These are phyloP conservation scores for Malus asiatica DNA, from an alignment of 306 rosid genomes.

Conservation along the genomic window DNA sequence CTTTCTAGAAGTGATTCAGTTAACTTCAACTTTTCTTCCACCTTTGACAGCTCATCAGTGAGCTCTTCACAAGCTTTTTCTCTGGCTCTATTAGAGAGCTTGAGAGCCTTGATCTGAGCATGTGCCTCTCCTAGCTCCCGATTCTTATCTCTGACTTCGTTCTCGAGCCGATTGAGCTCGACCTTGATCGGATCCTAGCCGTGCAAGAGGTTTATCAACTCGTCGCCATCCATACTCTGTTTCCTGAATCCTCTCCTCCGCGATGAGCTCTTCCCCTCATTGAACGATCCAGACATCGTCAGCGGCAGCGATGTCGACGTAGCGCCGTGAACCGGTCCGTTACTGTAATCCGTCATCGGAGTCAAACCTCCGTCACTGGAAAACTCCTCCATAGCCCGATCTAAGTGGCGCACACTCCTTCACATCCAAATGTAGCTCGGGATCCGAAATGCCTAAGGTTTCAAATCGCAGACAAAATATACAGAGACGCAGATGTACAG, in stretches of 20 bases:
- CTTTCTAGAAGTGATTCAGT: constrained; percentile 93
- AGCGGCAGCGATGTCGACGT: constrained; percentile 42
- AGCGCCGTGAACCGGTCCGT: constrained; percentile 9
- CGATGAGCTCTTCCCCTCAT: constrained; percentile 81
- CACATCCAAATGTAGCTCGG: constrained; percentile 61
- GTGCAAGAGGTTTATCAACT: constrained; percentile 78
- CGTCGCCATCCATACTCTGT: constrained; percentile 93
- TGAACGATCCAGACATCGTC: constrained; percentile 78
- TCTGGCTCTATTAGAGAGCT: constrained; percentile 73
- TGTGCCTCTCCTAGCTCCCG: constrained; percentile 87
- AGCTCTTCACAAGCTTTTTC: constrained; percentile 99
- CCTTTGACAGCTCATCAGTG: constrained; percentile 84
- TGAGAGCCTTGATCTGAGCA: constrained; percentile 95
- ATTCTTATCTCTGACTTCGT: constrained; percentile 98
- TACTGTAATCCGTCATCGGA: constrained; percentile 15
- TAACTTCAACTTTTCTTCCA: constrained; percentile 81
- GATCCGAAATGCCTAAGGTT: constrained; percentile 56
- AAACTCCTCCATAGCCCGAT: constrained; percentile 87
- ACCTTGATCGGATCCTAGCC: constrained; percentile 99
- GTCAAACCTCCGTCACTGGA: constrained; percentile 53
- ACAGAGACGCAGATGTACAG: not conserved
- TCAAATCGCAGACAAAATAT: constrained; percentile 18
- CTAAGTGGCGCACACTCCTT: constrained; percentile 32
- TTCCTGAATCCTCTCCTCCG: constrained; percentile 64
- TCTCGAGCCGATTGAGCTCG: constrained; percentile 98